These are phyloP conservation scores for Emiliania huxleyi DNA, from an alignment of 78 protist genomes.

Conservation along the genomic window DNA sequence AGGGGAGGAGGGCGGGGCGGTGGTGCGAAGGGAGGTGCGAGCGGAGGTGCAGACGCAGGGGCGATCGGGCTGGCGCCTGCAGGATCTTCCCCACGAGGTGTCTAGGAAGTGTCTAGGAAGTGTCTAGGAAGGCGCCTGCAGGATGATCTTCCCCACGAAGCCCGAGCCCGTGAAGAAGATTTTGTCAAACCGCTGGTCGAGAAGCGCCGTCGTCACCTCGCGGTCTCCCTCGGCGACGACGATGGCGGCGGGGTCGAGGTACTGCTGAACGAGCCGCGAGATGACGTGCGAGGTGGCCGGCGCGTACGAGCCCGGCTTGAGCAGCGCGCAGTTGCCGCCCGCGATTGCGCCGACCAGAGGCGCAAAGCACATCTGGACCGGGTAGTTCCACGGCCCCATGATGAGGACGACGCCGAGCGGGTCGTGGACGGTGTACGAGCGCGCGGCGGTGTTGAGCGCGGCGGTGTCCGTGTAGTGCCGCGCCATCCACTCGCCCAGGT, in stretches of 20 bases:
- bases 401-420: constrained; percentile 86
- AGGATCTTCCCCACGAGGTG: too few species aligned
- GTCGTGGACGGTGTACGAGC: constrained; percentile 35
- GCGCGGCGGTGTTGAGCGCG: not conserved
- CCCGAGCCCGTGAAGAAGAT: constrained; percentile 82
- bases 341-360: constrained; percentile 84
- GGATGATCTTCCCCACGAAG: constrained; percentile 67
- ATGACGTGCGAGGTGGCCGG: constrained; percentile 38
- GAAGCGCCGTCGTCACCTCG: constrained; percentile 56
- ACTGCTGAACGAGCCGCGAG: constrained; percentile 51
- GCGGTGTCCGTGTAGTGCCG: not conserved
- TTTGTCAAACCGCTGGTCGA: constrained; percentile 66
- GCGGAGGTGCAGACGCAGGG: too few species aligned
- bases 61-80: too few species aligned
- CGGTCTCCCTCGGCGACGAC: constrained; percentile 58
- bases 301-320: constrained; percentile 75
- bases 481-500: not conserved
- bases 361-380: constrained; percentile 46
- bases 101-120: too few species aligned
- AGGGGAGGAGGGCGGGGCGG: too few species aligned
- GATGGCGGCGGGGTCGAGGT: constrained; percentile 30
- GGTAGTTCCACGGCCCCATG: constrained; percentile 92
- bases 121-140: too few species aligned
- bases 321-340: constrained; percentile 81
- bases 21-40: too few species aligned